Base-by-base conservation (phyloP, 352 stramenopile genomes). In the Plasmopara halstedii region DNA sequence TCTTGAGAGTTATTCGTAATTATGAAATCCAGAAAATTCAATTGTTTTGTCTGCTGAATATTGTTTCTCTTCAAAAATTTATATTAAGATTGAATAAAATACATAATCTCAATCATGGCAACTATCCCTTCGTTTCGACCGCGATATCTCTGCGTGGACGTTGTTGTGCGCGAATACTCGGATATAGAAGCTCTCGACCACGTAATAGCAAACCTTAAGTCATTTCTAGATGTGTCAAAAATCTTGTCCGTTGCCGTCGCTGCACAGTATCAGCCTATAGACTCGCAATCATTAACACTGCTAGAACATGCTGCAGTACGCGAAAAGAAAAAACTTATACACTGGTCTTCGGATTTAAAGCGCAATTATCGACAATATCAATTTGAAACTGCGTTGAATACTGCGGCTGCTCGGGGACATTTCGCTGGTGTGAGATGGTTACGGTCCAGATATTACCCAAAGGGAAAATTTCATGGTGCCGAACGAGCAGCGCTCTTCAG, bases 261-360 rank as follows among this genome's bases (percentile, higher is more conserved):
- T 2, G 60, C 57, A 2, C 41, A 55, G 19, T 18, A 66, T 22
- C 50, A 59, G 19, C 58, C 58, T 0, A 1, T 38, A 3, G 4
- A 42, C 11, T 53, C 39, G 2, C 47, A 61, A 19, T 50, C 42
- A 2, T 35, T 70, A 25, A 33, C 34, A n/a, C 34, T 63, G 36
- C 46, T 73, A n/a, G 33, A 50, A 43, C 61, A 64, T 22, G 64
- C 64, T 0, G 56, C 46, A n/a, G 10, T 3, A 2, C 46, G 57
- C 5, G 64, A 73, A 42, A 52, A 52, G 35, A 52, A 38, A 6
- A 70, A 70, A 41, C 49, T 70, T 10, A 19, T 33, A 0, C 20
- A 27, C 3, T 73, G 64, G 64, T 73, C 64, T 2, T 73, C 60
- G 11, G 64, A 73, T 40, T 32, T 73, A 4, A 58, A 54, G 2